Conservation (phyloP, 225 moss, liverwort and hornwort genomes). For the Polytrichum formosum region DNA sequence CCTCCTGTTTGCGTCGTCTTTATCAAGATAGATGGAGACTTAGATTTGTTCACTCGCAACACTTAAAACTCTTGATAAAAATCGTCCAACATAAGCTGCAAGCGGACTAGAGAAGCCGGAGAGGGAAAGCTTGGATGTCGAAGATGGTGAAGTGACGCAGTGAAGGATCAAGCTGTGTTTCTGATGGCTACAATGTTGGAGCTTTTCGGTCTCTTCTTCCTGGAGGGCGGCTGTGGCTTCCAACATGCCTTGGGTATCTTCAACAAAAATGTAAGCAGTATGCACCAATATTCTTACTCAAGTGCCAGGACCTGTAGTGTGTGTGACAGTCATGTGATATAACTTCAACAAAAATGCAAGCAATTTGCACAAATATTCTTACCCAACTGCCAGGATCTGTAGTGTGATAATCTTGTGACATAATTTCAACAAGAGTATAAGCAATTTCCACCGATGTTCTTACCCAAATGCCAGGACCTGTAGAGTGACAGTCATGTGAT, state of each 20-base stretch:
- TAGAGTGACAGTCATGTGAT: too few species aligned
- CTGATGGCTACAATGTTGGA: conserved; percentile 30
- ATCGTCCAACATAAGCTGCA: too few species aligned
- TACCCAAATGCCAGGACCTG: neutral
- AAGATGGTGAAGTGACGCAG: neutral
- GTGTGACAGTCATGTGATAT: neutral
- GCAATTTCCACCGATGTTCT: neutral
- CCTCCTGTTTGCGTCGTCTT: too few species aligned
- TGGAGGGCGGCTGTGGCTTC: conserved; percentile 28
- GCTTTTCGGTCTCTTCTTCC: conserved; percentile 12
- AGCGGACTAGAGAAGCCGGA: too few species aligned
- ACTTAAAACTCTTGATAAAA: too few species aligned
- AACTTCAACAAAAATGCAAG: neutral
- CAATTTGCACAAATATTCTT: neutral
- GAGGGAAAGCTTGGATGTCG: neutral
- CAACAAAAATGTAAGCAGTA: conserved; percentile 28
- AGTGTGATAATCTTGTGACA: too few species aligned
- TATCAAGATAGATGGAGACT: too few species aligned
- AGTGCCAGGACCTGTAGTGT: neutral
- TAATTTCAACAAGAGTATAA: too few species aligned
- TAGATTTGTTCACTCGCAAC: too few species aligned
- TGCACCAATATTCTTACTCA: neutral
- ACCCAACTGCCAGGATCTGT: neutral
- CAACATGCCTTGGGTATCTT: conserved; percentile 29
- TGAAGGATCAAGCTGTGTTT: neutral